phyloP scores from a whole-genome alignment of 2,329 filamentous ascomycete genomes.

The Cordyceps militaris region DNA sequence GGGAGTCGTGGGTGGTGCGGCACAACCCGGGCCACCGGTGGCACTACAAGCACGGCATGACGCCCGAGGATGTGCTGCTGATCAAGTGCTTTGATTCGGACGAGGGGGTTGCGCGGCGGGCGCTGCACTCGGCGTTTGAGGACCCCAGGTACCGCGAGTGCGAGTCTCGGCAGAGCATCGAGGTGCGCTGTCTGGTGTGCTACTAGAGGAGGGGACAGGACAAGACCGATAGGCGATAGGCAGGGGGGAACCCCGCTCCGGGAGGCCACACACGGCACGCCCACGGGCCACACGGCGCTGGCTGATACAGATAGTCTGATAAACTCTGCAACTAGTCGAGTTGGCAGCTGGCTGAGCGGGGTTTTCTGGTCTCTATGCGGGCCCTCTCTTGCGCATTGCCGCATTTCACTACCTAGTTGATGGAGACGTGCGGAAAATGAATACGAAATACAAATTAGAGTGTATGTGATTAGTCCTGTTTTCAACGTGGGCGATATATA shows the following conservation, averaged over 20 bases:
- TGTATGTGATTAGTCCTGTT: not conserved
- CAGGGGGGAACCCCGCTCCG: not conserved
- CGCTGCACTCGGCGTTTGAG: slow-evolving; percentile 48
- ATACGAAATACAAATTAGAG: not conserved
- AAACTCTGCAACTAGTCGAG: too few relatives aligned
- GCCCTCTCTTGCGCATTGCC: slow-evolving; percentile 1
- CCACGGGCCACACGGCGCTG: not conserved
- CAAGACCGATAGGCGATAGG: not conserved
- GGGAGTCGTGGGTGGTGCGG: slow-evolving; percentile 41
- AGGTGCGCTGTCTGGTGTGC: slow-evolving; percentile 57
- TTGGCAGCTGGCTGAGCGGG: slow-evolving; percentile 11
- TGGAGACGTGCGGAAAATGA: not conserved
- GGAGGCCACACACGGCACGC: too few relatives aligned
- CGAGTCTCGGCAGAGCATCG: slow-evolving; percentile 54
- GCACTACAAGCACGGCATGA: slow-evolving; percentile 46
- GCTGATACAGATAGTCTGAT: not conserved
- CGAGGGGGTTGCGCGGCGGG: slow-evolving; percentile 42
- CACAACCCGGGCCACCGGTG: slow-evolving; percentile 38
- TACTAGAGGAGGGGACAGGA: slow-evolving; percentile 34
- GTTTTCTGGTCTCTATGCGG: not conserved
- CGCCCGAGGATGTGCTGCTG: slow-evolving; percentile 46
- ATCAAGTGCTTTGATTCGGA: slow-evolving; percentile 61
- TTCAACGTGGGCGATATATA: not conserved
- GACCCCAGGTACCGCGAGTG: slow-evolving; percentile 46
- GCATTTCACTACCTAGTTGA: not conserved